Conservation (phyloP, 2,329 filamentous ascomycete species). For the Colletotrichum paranaense region DNA sequence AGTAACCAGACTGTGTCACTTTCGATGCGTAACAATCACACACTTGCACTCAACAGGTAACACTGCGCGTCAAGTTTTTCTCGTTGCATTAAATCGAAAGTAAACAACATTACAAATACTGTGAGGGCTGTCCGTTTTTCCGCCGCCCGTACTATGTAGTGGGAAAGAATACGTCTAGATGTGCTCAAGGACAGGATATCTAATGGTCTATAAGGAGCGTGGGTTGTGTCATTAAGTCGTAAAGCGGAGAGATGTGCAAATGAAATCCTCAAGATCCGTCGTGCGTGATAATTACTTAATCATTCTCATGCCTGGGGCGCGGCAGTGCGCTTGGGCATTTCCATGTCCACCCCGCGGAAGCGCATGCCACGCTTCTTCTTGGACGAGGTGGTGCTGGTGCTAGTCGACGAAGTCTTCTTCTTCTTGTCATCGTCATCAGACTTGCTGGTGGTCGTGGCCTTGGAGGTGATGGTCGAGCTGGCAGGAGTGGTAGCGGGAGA, state of each 20-base stretch:
- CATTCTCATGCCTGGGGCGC: conserved; percentile 4
- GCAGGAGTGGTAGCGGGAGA: background rate
- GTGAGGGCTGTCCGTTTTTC: background rate
- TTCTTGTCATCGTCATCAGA: conserved; percentile 3
- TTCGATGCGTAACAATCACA: too few relatives aligned
- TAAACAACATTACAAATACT: background rate
- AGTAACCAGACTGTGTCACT: too few relatives aligned
- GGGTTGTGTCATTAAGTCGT: background rate
- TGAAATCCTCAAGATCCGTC: background rate
- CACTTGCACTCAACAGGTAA: background rate
- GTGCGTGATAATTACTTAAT: rapidly evolving
- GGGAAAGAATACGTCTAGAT: background rate
- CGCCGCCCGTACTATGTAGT: background rate
- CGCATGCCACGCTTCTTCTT: conserved; percentile 23
- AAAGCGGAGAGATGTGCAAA: background rate
- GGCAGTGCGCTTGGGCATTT: conserved; percentile 23
- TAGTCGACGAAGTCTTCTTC: conserved; percentile 7
- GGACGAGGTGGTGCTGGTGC: background rate
- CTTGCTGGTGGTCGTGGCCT: conserved; percentile 15
- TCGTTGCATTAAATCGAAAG: background rate
- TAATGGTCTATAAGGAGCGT: conserved; percentile 8
- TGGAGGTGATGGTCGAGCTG: background rate
- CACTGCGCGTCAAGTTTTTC: too few relatives aligned
- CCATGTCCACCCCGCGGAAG: conserved; percentile 11
- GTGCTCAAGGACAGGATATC: background rate